Base-by-base conservation (phyloP, 2,329 filamentous ascomycete species). In the Aspergillus jensenii region DNA sequence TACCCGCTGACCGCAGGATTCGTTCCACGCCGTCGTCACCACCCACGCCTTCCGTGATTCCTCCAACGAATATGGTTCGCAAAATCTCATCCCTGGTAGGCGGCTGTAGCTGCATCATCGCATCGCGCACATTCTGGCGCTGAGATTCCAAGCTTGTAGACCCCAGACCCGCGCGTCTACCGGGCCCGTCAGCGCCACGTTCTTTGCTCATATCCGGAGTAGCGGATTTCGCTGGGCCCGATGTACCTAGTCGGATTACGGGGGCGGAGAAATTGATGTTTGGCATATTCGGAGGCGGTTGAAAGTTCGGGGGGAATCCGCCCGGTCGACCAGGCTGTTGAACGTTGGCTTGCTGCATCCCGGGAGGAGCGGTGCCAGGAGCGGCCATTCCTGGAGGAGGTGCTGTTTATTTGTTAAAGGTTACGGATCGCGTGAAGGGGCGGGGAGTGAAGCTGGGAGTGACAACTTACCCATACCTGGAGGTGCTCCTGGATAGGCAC, bases 241-340 rank as follows among this genome's bases (percentile, higher is more conserved):
- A 84, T 1, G 92, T 93, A 43, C 93, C 95, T 46, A 99, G 84
- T 55, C 95, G 90, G 71, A 99, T 98, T 59, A 98, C 92, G 56
- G 93, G 93, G 37, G 95, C 95, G 70, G 90, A 96, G 81, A 98
- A 96, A 80, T 99, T 97, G 81, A 99, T 96, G 74, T 96, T 96
- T 52, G 93, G 92, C 84, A 97, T 90, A 72, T 95, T 96, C 51
- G 90, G 82, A 9, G 93, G 93, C 49, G 91, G 87, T 79, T 96
- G 90, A 77, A 96, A 97, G 75, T 87, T 91, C 59, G 87, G 81
- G 61, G 91, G 91, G 63, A 96, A 87, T 69, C 86, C 87, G 75
- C 85, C 90, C 73, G 90, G 90, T 81, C 90, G 87, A 79, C 88
- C 90, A 79, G 90, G 84, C 80, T 90, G 89, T 68, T 87, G 83